A percentile compares a stretch with the other conserved stretches of the same genome.
Evolutionary conservation across 345 rosid genomes (phyloP).

Genomic region (Populus euphratica): DNA sequence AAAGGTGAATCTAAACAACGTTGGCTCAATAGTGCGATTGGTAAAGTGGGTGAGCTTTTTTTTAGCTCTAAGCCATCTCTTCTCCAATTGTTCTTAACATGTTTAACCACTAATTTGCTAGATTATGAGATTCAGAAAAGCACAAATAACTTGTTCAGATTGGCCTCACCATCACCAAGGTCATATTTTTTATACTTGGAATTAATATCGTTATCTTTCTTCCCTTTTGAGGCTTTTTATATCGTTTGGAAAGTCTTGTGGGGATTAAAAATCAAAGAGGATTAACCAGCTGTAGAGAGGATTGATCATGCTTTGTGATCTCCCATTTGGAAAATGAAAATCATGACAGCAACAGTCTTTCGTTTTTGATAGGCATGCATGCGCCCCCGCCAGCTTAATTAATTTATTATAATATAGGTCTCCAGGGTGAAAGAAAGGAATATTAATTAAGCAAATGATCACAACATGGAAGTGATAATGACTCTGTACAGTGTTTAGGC

Average conservation of each 20-base stretch:
- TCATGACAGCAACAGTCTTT: not conserved
- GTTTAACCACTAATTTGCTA: not conserved
- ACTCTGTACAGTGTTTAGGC: no score
- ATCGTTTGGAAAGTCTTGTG: not conserved
- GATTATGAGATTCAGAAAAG: conserved; percentile 14
- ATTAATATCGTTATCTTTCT: not conserved
- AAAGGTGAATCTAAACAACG: not conserved
- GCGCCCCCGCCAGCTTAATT: not conserved
- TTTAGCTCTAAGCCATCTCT: conserved; percentile 3
- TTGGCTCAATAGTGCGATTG: not conserved
- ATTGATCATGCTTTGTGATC: not conserved
- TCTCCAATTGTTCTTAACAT: not conserved
- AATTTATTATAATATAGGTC: no score
- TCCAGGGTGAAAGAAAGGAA: no score
- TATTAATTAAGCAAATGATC: no score
- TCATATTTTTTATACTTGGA: conserved; percentile 8
- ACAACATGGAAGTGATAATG: no score
- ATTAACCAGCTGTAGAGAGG: not conserved
- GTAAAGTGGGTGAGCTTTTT: not conserved
- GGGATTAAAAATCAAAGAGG: no score
- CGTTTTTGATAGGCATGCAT: not conserved
- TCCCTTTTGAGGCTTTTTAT: not conserved
- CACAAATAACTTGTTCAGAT: not conserved
- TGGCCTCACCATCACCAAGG: not conserved
- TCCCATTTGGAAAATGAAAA: no score